Evolutionary conservation across 169 alveolate genomes (phyloP), one percentile per base, ranked within the genome.

Genomic region (Plasmodium cynomolgi): DNA sequence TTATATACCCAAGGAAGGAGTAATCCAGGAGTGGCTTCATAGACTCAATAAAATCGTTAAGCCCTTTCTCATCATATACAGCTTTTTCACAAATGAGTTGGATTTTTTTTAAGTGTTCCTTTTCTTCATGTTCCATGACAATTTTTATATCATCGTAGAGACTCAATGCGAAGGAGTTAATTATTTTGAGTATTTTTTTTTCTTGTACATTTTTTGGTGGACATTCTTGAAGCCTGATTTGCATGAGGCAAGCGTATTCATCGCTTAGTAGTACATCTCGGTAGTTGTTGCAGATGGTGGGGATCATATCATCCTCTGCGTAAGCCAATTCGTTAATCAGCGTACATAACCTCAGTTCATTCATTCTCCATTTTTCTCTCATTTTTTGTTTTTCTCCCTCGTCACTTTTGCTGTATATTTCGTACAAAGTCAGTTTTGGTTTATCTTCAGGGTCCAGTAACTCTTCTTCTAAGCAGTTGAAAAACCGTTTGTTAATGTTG

Each of bases 11-110:
- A n/a, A 95, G 84, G 88, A 95, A 95, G n/a, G 95, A 92, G 37
- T 93, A 74, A 74, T 95, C 96, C 13, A 95, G 73, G 83, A 95
- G 77, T 6, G 96, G 96, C 77, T 95, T 95, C 97, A 91, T 91
- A 6, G 95, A 91, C 26, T 91, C 95, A 20, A 91, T 95, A 88
- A 86, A 95, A 33, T 92, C 96, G 58, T 86, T 93, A 39, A 95
- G 77, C n/a, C 95, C 94, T 39, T 91, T 84, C 50, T 85, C 93
- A 62, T 95, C 97, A 17, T 81, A 56, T 11, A 95, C 31, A 15
- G 96, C 97, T 50, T 95, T 94, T 91, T 82, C 92, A 91, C 97
- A 95, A 50, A 95, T 90, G 4, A 95, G 92, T 62, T 83, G 95
- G 3, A 95, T 95, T 73, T 95, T 95, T 79, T 92, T 84, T 47